Base-by-base conservation (phyloP, 2,329 filamentous ascomycete genomes). In the Sclerotinia trifoliorum region DNA sequence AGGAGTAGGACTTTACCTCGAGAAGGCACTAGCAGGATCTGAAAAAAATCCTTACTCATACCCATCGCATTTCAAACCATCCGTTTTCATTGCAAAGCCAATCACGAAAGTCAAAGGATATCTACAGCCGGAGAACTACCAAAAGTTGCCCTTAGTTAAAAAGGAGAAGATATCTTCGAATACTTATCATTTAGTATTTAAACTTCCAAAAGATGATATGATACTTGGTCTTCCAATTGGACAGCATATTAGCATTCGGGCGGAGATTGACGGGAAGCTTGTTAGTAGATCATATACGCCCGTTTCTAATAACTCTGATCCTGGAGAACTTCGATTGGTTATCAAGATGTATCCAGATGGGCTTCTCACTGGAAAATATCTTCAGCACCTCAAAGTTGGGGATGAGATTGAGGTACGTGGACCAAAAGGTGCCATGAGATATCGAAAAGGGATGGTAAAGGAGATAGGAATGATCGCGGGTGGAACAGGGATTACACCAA, bases 341-440 rank as follows among this genome's bases (percentile, higher is more conserved):
- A 79, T 87, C 74, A 83, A 82, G 69, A 77, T 80, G 51, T 87
- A 87, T 71, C 79, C 82, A 0, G 78, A 83, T 57, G 85, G 85
- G 39, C 75, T 79, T 48, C 76, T 86, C n/a, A 85, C 84, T 0
- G 80, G 79, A 2, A 77, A 78, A 19, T 84, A 86, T 73, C 80
- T 87, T 2, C 79, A 78, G 1, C 75, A 78, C 54, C 78, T 87
- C 3, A 67, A 81, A 0, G 69, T 83, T 10, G 84, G 84, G 19
- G 83, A 86, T 65, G 77, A 80, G 70, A 81, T 86, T 3, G 77
- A 80, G 3, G 82, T 87, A 73, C 80, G 85, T 19, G 85, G 85
- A 0, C 85, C 85, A 49, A 86, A 85, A 74, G 85, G 85, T 13
- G 81, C 83, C 1, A 86, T 87, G 83, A 79, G 79, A 13, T 86